Evolutionary conservation across 1,284 basidiomycete genomes (phyloP).

Genomic region (Melampsora larici-populina): DNA sequence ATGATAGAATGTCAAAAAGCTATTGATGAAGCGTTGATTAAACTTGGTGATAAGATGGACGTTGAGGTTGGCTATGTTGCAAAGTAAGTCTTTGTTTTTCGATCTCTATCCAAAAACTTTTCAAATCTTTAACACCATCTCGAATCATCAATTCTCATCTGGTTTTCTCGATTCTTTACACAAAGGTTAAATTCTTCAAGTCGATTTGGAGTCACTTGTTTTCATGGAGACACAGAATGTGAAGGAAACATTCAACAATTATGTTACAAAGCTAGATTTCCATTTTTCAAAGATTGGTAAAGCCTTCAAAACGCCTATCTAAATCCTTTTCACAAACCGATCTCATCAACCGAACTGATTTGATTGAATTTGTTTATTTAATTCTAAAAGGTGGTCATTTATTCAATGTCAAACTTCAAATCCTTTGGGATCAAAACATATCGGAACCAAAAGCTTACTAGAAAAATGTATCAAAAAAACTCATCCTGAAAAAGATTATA

Average conservation of each 20-base stretch:
- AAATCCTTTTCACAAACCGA: no score
- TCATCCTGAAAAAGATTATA: not conserved
- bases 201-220: constrained; percentile 46
- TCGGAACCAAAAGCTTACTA: constrained; percentile 45
- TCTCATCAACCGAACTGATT: no score
- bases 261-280: constrained; percentile 44
- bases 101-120: no score
- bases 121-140: not conserved
- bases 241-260: constrained; percentile 49
- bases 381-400: constrained; percentile 14
- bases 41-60: constrained; percentile 40
- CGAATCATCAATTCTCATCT: no score
- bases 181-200: constrained; percentile 9
- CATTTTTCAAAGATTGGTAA: constrained; percentile 44
- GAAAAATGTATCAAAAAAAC: constrained; percentile 46
- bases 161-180: no score
- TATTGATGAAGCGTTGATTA: constrained; percentile 44
- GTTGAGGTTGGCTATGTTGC: constrained; percentile 20
- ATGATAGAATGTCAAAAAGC: constrained; percentile 31
- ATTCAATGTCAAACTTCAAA: constrained; percentile 38
- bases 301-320: no score
- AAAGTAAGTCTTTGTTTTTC: constrained; percentile 17
- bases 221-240: constrained; percentile 48
- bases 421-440: constrained; percentile 38
- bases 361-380: no score